Conservation (phyloP, 177 flowering plant species). For the Vitis hybrid region DNA sequence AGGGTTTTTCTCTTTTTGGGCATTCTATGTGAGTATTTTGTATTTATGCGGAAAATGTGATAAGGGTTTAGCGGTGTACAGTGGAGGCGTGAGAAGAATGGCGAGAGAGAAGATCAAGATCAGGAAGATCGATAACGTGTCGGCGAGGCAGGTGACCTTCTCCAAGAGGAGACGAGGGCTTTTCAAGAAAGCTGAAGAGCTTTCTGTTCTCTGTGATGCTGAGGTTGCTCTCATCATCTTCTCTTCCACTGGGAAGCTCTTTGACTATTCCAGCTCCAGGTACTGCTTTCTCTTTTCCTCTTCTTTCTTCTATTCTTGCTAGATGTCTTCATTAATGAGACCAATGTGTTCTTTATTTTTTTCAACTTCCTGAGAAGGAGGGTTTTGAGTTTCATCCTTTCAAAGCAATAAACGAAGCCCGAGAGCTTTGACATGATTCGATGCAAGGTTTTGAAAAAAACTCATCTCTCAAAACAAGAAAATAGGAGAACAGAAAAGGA, state of each 20-base stretch:
- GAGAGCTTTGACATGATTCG: too few species aligned
- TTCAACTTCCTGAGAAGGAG: too few species aligned
- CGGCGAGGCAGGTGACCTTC: constrained; percentile 43
- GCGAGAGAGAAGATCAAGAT: constrained; percentile 41
- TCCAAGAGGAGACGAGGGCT: constrained; percentile 40
- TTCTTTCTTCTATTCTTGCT: not conserved
- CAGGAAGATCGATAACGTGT: constrained; percentile 39
- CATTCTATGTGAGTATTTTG: not conserved
- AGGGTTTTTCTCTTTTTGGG: constrained; percentile 10
- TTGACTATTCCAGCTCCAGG: constrained; percentile 39
- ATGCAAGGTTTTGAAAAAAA: too few species aligned
- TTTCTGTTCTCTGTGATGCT: constrained; percentile 38
- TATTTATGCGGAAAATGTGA: not conserved
- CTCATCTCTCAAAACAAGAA: too few species aligned
- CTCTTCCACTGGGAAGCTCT: constrained; percentile 41
- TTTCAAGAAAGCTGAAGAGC: constrained; percentile 40
- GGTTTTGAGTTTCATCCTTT: too few species aligned
- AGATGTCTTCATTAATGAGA: too few species aligned
- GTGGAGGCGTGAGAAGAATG: constrained; percentile 2
- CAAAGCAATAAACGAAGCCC: too few species aligned
- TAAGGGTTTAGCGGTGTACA: not conserved
- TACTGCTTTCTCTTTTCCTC: not conserved
- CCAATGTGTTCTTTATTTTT: too few species aligned
- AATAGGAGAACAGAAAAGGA: too few species aligned
- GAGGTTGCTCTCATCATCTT: constrained; percentile 39